phyloP scores from a whole-genome alignment of 1,284 basidiomycete genomes.

The Rugosomyces carneus region DNA sequence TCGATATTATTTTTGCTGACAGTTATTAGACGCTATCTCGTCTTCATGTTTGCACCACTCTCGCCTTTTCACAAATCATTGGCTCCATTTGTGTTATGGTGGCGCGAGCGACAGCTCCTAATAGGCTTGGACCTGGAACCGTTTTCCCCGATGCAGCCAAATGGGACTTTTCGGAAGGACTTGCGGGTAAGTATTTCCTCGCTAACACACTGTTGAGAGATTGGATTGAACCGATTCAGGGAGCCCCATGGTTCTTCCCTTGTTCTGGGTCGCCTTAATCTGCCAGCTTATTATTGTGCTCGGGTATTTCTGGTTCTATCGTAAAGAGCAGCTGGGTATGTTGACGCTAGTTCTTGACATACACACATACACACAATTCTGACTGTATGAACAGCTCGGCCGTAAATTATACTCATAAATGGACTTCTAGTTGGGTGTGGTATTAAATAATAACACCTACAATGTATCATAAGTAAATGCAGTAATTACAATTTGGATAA shows the following conservation, averaged over 20 bases:
- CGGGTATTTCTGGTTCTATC: constrained; percentile 94
- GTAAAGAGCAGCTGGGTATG: constrained; percentile 77
- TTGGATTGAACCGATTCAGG: constrained; percentile 24
- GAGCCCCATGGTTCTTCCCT: constrained; percentile 71
- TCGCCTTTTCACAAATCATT: constrained; percentile 82
- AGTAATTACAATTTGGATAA: background rate
- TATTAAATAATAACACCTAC: background rate
- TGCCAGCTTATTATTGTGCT: constrained; percentile 80
- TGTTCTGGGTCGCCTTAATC: constrained; percentile 84
- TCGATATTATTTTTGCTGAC: constrained; percentile 5
- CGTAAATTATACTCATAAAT: background rate
- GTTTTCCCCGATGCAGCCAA: constrained; percentile 90
- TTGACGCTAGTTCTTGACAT: constrained; percentile 6
- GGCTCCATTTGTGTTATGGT: constrained; percentile 81
- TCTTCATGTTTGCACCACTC: constrained; percentile 86
- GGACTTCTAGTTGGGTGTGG: background rate
- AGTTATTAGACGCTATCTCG: constrained; percentile 70
- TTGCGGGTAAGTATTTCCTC: constrained; percentile 38
- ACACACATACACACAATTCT: background rate
- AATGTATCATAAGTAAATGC: background rate
- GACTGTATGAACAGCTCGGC: constrained; percentile 30
- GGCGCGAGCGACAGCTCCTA: constrained; percentile 81
- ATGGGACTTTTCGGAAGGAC: constrained; percentile 75
- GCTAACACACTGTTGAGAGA: background rate
- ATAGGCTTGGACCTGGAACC: constrained; percentile 74